Evolutionary conservation across 805 yeast genomes (phyloP).

Genomic region (Ogataea zsoltii): DNA sequence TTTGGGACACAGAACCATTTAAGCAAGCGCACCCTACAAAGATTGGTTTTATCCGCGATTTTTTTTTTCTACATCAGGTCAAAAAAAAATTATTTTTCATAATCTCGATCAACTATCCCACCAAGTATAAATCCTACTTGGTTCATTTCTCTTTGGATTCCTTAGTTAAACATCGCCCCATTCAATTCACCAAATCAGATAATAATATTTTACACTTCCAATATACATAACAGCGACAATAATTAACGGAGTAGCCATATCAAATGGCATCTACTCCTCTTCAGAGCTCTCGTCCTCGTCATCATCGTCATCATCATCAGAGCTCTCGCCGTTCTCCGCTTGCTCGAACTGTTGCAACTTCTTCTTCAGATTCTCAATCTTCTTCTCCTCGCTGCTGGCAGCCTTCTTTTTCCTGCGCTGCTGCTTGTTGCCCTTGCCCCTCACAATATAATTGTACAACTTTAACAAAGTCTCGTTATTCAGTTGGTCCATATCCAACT

Average conservation of each 20-base stretch:
- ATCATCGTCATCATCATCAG: slow-evolving; percentile 54
- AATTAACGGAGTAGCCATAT: slow-evolving; percentile 1
- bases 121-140: too few relatives aligned
- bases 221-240: slow-evolving; percentile 13
- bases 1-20: not conserved
- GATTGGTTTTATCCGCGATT: too few relatives aligned
- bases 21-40: too few relatives aligned
- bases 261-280: slow-evolving; percentile 26
- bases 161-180: too few relatives aligned
- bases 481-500: slow-evolving; percentile 90
- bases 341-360: slow-evolving; percentile 71
- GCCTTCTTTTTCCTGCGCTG: slow-evolving; percentile 46
- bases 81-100: not conserved
- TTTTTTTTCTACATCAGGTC: not conserved
- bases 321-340: slow-evolving; percentile 58
- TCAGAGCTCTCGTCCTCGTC: slow-evolving; percentile 43
- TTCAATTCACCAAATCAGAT: slow-evolving; percentile 7
- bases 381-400: slow-evolving; percentile 66
- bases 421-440: slow-evolving; percentile 40
- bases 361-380: slow-evolving; percentile 70
- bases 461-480: slow-evolving; percentile 81
- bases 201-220: slow-evolving; percentile 20
- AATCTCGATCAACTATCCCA: too few relatives aligned
- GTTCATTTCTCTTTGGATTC: too few relatives aligned
- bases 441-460: slow-evolving; percentile 78